Percentiles rank a stretch among this genome's conserved stretches.
These are phyloP conservation scores for Wickerhamomyces ciferrii DNA, from an alignment of 805 yeast genomes.

Conservation along the genomic window DNA sequence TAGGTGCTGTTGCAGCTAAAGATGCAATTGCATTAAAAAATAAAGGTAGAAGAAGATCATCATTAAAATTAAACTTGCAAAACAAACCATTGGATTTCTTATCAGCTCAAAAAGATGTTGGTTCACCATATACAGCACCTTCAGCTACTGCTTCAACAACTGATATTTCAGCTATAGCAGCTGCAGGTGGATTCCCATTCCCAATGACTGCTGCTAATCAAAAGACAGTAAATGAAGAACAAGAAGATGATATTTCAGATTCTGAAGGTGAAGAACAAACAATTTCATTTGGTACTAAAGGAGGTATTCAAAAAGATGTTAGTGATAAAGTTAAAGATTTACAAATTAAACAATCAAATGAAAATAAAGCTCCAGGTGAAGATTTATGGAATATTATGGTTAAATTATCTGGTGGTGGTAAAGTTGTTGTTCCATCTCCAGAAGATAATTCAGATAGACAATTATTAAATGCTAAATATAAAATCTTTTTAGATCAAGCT, in stretches of 20 bases:
- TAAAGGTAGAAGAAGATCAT: conserved; percentile 12
- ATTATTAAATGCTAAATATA: conserved; percentile 74
- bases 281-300: conserved; percentile 56
- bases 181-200: conserved; percentile 38
- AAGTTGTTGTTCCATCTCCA: conserved; percentile 65
- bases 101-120: conserved; percentile 21
- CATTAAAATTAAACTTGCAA: conserved; percentile 22
- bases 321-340: conserved; percentile 35
- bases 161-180: conserved; percentile 33
- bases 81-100: conserved; percentile 18
- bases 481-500: conserved; percentile 84
- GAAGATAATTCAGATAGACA: conserved; percentile 57
- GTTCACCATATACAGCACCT: conserved; percentile 78
- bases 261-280: conserved; percentile 43
- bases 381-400: conserved; percentile 86
- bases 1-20: conserved; percentile 92
- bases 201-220: conserved; percentile 37
- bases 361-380: conserved; percentile 35
- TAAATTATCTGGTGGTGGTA: conserved; percentile 77
- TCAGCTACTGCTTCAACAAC: conserved; percentile 69
- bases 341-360: conserved; percentile 15
- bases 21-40: conserved; percentile 34
- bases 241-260: conserved; percentile 40
- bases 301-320: conserved; percentile 47
- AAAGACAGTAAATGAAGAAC: conserved; percentile 24